Base-by-base conservation (phyloP, 441 rosid species). In the Croton setiger region DNA sequence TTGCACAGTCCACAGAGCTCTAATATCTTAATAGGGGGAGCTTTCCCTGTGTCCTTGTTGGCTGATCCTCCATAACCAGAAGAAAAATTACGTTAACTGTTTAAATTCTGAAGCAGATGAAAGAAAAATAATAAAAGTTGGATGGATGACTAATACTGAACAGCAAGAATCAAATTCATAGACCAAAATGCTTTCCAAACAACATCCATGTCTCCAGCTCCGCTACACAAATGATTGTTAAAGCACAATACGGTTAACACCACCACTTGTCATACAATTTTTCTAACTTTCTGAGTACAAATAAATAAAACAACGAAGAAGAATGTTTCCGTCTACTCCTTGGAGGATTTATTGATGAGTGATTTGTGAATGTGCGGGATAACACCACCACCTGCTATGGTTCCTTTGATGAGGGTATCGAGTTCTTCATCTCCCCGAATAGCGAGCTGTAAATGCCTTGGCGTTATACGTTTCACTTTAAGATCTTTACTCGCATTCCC, bases 301-400 rank as follows among this genome's bases (percentile, higher is more conserved):
- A 71, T 67, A 51, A 31, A 43, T 67, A 51, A 31, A 43, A 52
- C 39, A 51, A 27, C 62, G 60, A 53, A 65, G 13, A 41, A 31
- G 13, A 7, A 36, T 55, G 20, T 47, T 10, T 18, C 5, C 47
- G 63, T 27, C 83, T 85, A 91, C 83, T 93, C 97, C 71, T 90
- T 90, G 55, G 96, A 78, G 60, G 96, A 87, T 68, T 93, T 93
- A 86, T 90, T 90, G 84, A 93, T 90, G 68, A 93, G 96, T 14
- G 97, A 88, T 74, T 93, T 91, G 86, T 93, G 98, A 73, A 93
- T 93, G 81, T 90, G 97, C 0, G 98, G 98, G 39, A 93, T 93
- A 72, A 93, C 97, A 13, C 98, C 97, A 33, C 97, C 97, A 44
- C 98, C 98, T 5, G 98, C 97, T 13, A 92, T 93, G 64, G 98